Evolutionary conservation across 352 stramenopile species (phyloP).

Genomic region (Blastocystis sp.): DNA sequence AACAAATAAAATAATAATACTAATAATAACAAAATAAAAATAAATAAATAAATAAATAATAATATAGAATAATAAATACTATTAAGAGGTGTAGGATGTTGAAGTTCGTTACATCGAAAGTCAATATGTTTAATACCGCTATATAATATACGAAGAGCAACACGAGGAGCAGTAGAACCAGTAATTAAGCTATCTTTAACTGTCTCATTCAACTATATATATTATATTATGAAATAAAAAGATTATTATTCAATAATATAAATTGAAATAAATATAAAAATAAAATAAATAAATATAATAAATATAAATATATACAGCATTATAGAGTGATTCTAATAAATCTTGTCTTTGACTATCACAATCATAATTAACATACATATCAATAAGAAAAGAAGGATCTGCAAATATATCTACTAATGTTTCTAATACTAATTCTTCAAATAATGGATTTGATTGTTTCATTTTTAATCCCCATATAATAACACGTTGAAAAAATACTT

Average conservation of each 20-base stretch:
- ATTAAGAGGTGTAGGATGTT: too few species aligned
- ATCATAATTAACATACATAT: constrained; percentile 40
- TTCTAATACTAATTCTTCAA: constrained; percentile 29
- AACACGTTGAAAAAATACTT: constrained; percentile 26
- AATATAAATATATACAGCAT: neutral
- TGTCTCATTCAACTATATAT: constrained; percentile 15
- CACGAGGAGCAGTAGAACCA: neutral
- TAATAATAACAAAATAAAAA: too few species aligned
- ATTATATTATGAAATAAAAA: too few species aligned
- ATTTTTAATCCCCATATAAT: constrained; percentile 11
- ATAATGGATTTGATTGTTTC: constrained; percentile 1
- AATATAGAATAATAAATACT: too few species aligned
- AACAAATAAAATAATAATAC: too few species aligned
- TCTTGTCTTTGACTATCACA: constrained; percentile 36
- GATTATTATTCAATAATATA: too few species aligned
- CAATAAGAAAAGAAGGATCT: constrained; percentile 31
- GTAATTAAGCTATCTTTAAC: constrained; percentile 3
- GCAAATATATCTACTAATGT: constrained; percentile 29
- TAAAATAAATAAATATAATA: neutral
- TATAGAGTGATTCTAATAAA: constrained; percentile 36
- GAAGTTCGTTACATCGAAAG: too few species aligned
- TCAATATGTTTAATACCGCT: constrained; percentile 25
- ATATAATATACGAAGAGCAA: constrained; percentile 11
- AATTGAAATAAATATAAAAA: too few species aligned
- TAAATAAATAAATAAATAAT: too few species aligned